A percentile compares a stretch with the other conserved stretches of the same genome.
These are phyloP conservation scores for Pseudomonodictys pantanalensis DNA, from an alignment of 495 filamentous ascomycete species.

Conservation along the genomic window DNA sequence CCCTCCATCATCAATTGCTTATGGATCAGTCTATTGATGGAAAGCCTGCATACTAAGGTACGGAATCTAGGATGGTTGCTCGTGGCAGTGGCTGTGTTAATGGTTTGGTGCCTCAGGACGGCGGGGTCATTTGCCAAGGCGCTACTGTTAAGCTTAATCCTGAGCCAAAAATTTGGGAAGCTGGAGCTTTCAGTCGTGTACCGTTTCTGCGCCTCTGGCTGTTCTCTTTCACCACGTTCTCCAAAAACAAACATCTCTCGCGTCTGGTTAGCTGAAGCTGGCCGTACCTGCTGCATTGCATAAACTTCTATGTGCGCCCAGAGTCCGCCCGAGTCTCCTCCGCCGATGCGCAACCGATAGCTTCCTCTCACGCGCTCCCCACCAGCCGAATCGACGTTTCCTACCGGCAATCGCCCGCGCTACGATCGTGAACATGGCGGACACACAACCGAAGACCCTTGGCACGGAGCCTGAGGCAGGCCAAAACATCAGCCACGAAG, in stretches of 20 bases:
- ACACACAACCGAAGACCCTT: background rate
- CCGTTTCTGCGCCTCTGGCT: background rate
- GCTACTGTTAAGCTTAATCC: slow-evolving; percentile 32
- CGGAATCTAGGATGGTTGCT: no score
- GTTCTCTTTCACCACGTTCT: background rate
- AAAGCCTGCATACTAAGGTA: no score
- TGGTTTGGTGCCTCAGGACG: no score
- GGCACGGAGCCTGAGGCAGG: slow-evolving; percentile 31
- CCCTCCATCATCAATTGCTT: no score
- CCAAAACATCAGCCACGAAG: slow-evolving; percentile 46
- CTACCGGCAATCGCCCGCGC: slow-evolving; percentile 3
- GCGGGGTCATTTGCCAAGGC: slow-evolving; percentile 8
- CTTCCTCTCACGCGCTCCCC: background rate
- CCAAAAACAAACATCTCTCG: background rate
- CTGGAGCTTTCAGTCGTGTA: background rate
- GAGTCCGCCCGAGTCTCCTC: slow-evolving; percentile 11
- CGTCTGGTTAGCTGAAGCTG: slow-evolving; percentile 10
- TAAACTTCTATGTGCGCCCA: slow-evolving; percentile 20
- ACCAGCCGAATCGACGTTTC: no score
- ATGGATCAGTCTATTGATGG: no score
- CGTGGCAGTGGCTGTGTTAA: background rate
- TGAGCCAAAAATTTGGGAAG: slow-evolving; percentile 14
- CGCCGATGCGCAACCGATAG: slow-evolving; percentile 17
- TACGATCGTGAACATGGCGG: background rate
- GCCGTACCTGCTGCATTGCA: slow-evolving; percentile 3